Evolutionary conservation across 2,329 filamentous ascomycete genomes (phyloP).

Genomic region (Ploettnerulaceae sp.): DNA sequence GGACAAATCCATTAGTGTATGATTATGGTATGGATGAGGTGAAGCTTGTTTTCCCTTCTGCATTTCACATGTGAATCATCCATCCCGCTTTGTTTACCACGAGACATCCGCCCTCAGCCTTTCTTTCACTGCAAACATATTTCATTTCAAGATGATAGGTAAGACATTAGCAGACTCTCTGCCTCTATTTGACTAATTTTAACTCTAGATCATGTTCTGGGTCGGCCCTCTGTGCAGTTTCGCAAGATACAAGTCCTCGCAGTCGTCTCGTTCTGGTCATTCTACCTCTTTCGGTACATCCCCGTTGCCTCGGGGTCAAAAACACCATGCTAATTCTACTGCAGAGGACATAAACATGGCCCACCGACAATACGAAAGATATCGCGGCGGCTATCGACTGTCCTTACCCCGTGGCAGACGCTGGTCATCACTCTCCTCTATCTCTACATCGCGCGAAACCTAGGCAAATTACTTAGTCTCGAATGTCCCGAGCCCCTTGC

Average conservation of each 20-base stretch:
- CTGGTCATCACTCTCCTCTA: conserved; percentile 83
- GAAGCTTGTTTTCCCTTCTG: conserved; percentile 1
- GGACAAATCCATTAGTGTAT: neutral
- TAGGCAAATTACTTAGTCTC: conserved; percentile 84
- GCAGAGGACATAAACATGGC: conserved; percentile 79
- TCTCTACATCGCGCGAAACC: conserved; percentile 87
- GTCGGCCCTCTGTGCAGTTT: conserved; percentile 85
- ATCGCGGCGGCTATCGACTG: conserved; percentile 64
- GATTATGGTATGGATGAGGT: conserved; percentile 1
- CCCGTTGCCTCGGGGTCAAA: neutral
- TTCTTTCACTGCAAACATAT: no score
- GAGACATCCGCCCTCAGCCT: neutral
- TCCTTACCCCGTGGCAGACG: conserved; percentile 84
- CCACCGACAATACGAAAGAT: conserved; percentile 69
- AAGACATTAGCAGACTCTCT: neutral
- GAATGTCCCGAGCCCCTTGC: conserved; percentile 90
- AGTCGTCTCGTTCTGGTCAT: conserved; percentile 86
- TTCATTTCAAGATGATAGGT: conserved; percentile 31
- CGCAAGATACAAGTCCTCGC: conserved; percentile 88
- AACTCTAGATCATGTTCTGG: conserved; percentile 75
- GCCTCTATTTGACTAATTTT: neutral
- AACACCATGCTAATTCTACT: conserved; percentile 8
- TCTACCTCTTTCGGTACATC: conserved; percentile 70
- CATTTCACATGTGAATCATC: conserved; percentile 10
- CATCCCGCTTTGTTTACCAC: conserved; percentile 7